These are phyloP conservation scores for Cercospora janseana DNA, from an alignment of 2,329 filamentous ascomycete genomes.

Conservation along the genomic window DNA sequence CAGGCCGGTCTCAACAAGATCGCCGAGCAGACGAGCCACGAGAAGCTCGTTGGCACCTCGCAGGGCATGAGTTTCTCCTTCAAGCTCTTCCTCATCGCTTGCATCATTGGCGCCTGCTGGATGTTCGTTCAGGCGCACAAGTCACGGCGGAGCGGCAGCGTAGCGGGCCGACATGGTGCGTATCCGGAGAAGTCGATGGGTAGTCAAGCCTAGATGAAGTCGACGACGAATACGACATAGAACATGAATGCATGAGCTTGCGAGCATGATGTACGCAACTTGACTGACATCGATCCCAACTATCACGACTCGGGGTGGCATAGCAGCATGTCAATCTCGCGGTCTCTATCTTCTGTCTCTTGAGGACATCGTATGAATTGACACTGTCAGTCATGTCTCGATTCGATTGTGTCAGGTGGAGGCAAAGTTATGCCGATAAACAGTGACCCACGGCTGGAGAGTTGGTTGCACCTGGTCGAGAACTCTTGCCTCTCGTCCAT, in stretches of 20 bases:
- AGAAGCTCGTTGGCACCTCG: conserved; percentile 24
- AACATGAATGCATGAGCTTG: not conserved
- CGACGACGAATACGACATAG: conserved; percentile 5
- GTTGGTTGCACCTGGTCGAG: too few relatives aligned
- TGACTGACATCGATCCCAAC: too few relatives aligned
- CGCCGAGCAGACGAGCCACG: conserved; percentile 17
- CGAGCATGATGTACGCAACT: not conserved
- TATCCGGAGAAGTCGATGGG: conserved; percentile 2
- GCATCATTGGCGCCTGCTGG: conserved; percentile 45
- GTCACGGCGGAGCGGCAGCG: conserved; percentile 18
- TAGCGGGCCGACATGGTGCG: conserved; percentile 6
- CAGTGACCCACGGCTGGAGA: too few relatives aligned
- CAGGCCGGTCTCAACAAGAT: conserved; percentile 14
- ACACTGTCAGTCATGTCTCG: too few relatives aligned
- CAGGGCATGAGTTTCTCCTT: conserved; percentile 44
- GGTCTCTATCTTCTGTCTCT: too few relatives aligned
- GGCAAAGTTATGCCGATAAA: too few relatives aligned
- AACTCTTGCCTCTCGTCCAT: too few relatives aligned
- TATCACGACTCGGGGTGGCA: too few relatives aligned
- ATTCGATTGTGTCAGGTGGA: too few relatives aligned
- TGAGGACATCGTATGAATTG: too few relatives aligned
- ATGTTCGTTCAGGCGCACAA: conserved; percentile 28
- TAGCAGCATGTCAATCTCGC: too few relatives aligned
- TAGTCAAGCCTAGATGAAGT: conserved; percentile 3
- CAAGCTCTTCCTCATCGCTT: conserved; percentile 48